A percentile compares a stretch with the other conserved stretches of the same genome.
phyloP scores from a whole-genome alignment of 73 alveolate genomes.

The Breviolum minutum region DNA sequence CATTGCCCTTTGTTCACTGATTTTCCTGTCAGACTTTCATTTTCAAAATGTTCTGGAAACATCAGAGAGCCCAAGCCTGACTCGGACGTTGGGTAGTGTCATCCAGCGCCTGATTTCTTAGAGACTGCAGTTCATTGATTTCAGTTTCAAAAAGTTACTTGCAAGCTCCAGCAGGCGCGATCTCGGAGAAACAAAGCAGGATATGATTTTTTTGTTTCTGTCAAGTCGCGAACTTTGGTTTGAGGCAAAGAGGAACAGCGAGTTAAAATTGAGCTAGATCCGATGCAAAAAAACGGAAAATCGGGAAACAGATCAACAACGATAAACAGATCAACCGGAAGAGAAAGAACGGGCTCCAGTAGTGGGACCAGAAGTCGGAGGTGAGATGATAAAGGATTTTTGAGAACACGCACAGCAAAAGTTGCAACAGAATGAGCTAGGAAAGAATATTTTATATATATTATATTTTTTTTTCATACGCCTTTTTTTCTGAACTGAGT shows the following conservation, averaged over 20 bases:
- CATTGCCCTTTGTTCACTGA: neutral
- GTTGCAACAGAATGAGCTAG: no score
- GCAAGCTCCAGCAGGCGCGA: neutral
- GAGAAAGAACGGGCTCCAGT: no score
- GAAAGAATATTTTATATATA: no score
- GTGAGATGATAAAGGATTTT: no score
- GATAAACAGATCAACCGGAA: no score
- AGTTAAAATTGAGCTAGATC: neutral
- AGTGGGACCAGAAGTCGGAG: no score
- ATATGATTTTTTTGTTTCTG: neutral
- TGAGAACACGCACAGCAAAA: no score
- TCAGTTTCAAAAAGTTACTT: neutral
- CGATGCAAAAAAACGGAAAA: neutral
- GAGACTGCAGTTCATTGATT: slow-evolving; percentile 10
- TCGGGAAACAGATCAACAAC: no score
- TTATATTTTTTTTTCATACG: no score
- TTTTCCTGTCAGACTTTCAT: neutral
- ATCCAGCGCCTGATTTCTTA: neutral
- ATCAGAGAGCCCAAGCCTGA: neutral
- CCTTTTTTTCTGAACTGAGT: no score
- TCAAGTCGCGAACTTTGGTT: neutral
- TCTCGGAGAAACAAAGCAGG: no score
- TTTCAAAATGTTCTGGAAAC: neutral
- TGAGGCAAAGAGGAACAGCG: neutral
- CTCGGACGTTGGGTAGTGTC: no score